Evolutionary conservation across 2,329 filamentous ascomycete genomes (phyloP), one percentile per base, ranked within the genome.

Genomic region (Pseudocercospora fuligena): DNA sequence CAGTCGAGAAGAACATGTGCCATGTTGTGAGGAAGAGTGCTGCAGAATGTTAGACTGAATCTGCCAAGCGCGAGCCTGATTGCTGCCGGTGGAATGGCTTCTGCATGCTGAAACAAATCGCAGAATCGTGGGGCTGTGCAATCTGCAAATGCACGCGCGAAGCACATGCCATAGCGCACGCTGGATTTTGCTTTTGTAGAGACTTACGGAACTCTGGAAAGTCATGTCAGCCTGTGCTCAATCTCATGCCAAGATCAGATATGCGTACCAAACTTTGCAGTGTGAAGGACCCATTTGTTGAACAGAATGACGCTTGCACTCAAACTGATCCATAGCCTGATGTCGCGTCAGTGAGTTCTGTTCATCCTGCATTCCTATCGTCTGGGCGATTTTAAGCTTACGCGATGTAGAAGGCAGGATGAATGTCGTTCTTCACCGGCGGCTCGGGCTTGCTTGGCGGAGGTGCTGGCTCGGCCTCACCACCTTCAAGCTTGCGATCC

Each of bases 201-300:
- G 27, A 66, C 66, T 36, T 33, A 68, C 66, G 68, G 58, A 70
- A 70, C 58, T 70, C 70, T 69, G 29, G 27, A 60, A 16, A 7
- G 19, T 27, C 27, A 58, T n/a, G 65, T 66, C 58, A 69, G 67
- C 61, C 19, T n/a, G n/a, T 36, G 21, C 14, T 57, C 29, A 19
- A 19, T 54, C 8, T n/a, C 46, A 40, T 25, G 56, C 29, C 31
- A 29, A 29, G 51, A 29, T 31, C 51, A 56, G 23, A 31, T 31
- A 56, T 81, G 81, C 78, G 82, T 85, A 69, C 81, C 87, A 84
- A 97, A 97, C 71, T 92, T 87, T 71, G 90, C 86, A 33, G 90
- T 94, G 76, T 94, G 90, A 69, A 98, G 87, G 76, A 99, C 93
- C 89, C 92, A 97, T 88, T 99, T 99, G 89, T 99, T 98, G 90